Base-by-base conservation (phyloP, 106 monocot species). In the Dioscorea dumetorum region DNA sequence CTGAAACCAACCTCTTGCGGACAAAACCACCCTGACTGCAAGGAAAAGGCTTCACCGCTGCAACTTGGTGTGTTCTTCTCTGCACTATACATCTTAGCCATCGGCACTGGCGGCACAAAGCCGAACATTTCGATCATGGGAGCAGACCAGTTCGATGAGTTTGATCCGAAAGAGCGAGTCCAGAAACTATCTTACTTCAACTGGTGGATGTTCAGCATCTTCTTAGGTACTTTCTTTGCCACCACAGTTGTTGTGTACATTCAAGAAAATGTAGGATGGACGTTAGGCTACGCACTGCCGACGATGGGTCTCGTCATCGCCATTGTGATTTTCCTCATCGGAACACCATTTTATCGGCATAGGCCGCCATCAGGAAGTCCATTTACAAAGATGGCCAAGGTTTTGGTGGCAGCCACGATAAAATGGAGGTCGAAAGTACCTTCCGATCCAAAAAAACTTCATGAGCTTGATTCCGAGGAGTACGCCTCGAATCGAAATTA, bases 141-240 rank as follows among this genome's bases (percentile, higher is more conserved):
- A 56, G 90, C 94, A 4, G 90, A 90, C 77, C 94, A 94, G 57
- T 94, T 94, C 61, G 94, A 94, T 57, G 86, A 80, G 17, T 87
- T 81, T 52, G 78, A 90, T 60, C 74, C 84, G 0, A 87, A 77
- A 57, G 94, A 94, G 74, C 73, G 74, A 24, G 18, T 33, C 22
- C 84, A 87, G 41, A 94, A 90, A 77, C 73, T 90, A 63, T 87
- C 87, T 62, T 90, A 90, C 85, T 94, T 94, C 94, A 94, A 94
- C 74, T 94, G 94, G 94, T 94, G 94, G 94, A 90, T 87, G 87
- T 90, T 94, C 68, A 90, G 87, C 75, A 87, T 90, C 70, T 94
- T 85, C 71, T 73, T 87, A n/a, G 94, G 94, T 50, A 73, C 84
- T 19, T 82, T 94, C 60, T 94, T 90, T 64, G 81, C 94, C 51